These are phyloP conservation scores for Paramecium pentaurelia DNA, from an alignment of 73 alveolate species.

Conservation along the genomic window DNA sequence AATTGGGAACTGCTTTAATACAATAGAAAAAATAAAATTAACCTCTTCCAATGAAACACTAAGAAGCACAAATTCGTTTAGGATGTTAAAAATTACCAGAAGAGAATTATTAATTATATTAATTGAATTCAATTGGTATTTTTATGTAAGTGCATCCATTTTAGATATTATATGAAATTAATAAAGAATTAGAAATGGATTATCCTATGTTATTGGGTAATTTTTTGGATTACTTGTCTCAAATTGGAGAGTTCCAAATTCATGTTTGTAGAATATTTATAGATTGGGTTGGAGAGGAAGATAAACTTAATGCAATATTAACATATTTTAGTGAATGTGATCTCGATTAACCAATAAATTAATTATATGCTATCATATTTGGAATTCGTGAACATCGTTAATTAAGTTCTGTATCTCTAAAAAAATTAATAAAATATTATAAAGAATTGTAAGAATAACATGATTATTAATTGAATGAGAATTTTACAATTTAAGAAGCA, in stretches of 20 bases:
- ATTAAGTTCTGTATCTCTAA: background rate
- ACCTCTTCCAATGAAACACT: background rate
- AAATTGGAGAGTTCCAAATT: background rate
- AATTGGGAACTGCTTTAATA: background rate
- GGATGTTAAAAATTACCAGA: background rate
- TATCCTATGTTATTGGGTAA: background rate
- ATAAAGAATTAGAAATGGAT: background rate
- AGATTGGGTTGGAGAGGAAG: background rate
- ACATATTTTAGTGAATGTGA: background rate
- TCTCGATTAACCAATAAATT: background rate
- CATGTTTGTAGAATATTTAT: background rate
- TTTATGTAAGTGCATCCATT: background rate
- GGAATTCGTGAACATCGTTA: background rate
- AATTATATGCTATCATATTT: background rate
- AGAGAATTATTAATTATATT: background rate
- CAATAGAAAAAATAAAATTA: background rate
- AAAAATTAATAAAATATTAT: background rate
- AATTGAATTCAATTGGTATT: background rate
- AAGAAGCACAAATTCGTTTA: background rate
- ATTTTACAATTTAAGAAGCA: background rate
- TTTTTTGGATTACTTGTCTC: background rate
- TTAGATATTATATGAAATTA: background rate
- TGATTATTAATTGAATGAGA: background rate
- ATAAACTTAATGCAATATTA: background rate
- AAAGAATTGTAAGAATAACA: background rate